Base-by-base conservation (phyloP, 2,329 filamentous ascomycete species). In the Talaromyces sp. region DNA sequence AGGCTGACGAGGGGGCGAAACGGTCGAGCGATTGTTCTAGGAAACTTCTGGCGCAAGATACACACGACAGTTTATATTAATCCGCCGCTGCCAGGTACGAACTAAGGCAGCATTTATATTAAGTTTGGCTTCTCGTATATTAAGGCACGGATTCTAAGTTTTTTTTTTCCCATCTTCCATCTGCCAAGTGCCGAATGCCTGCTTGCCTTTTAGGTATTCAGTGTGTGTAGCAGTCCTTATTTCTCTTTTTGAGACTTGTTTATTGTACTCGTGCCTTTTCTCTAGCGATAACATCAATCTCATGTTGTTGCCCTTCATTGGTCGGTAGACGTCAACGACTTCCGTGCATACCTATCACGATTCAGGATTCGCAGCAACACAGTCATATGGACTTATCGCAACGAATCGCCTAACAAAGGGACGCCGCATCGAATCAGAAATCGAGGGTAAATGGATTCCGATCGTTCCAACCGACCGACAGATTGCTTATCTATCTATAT, bases 1-100 rank as follows among this genome's bases (percentile, higher is more conserved):
- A 54, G 50, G 50, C 28, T 54, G 50, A 54, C 50, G 31, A 54
- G 25, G 50, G 50, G 50, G 31, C 31, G 31, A 54, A 54, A 35
- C 9, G 35, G 18, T 35, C 50, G 11, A 54, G 9, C 28, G 28
- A 21, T 54, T 14, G n/a, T 54, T 35, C 28, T 35, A 35, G 31
- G 50, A 35, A 37, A 54, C 50, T 54, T 54, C 50, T 54, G 50
- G 50, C 50, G 31, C 50, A 18, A 35, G 50, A 54, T 37, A 52
- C 48, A 31, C 48, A 33, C 48, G 16, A 33, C 48, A 33, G 28
- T 33, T 35, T 33, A 52, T 54, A 54, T 54, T 35, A 54, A 37
- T 37, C 50, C 50, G 23, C 28, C n/a, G 21, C 50, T 54, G 31
- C 50, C 31, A 35, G 28, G 11, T n/a, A 54, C 28, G 50, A 35